Base-by-base conservation (phyloP, 1,284 basidiomycete genomes). In the Trichosporon sp. region DNA sequence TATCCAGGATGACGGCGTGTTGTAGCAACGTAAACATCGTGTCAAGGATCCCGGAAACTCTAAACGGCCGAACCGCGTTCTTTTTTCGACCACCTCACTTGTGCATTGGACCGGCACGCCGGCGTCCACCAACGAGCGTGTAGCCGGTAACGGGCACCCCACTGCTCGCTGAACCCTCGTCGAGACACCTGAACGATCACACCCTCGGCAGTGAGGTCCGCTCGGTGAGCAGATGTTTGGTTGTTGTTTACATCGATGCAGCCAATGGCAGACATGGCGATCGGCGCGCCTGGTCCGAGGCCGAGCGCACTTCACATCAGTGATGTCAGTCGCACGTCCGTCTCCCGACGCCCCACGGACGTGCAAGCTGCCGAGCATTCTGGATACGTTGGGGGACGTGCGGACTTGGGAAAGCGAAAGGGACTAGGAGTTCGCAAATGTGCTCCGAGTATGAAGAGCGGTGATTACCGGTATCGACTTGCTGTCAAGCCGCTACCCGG, bases 31-130 rank as follows among this genome's bases (percentile, higher is more conserved):
- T 54, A 31, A 54, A 13, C 19, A 13, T n/a, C 14, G 49, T 29
- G 49, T 29, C 14, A 54, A 54, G 25, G 49, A 54, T 54, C 49
- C 49, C 49, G 49, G 27, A 54, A 44, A 54, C 49, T 54, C 49
- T 27, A 54, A 52, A 54, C 16, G 25, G 25, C 16, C 49, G 6
- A 11, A n/a, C 27, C 49, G 49, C 49, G 49, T 29, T 54, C 49
- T 29, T 54, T 54, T 27, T 54, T 29, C 14, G 49, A 54, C 49
- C 10, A 29, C 25, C 25, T 29, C 27, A n/a, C 49, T 31, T 54
- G 49, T 54, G 25, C 25, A 16, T 8, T 31, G 49, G 6, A 25
- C 1, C 16, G 14, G 25, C 49, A 2, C 27, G 14, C 32, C n/a
- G 37, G 19, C 9, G 40, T 23, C 40, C 40, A 21, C 19, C 40